Base-by-base conservation (phyloP, 2,329 filamentous ascomycete species). In the Fusarium begoniae region DNA sequence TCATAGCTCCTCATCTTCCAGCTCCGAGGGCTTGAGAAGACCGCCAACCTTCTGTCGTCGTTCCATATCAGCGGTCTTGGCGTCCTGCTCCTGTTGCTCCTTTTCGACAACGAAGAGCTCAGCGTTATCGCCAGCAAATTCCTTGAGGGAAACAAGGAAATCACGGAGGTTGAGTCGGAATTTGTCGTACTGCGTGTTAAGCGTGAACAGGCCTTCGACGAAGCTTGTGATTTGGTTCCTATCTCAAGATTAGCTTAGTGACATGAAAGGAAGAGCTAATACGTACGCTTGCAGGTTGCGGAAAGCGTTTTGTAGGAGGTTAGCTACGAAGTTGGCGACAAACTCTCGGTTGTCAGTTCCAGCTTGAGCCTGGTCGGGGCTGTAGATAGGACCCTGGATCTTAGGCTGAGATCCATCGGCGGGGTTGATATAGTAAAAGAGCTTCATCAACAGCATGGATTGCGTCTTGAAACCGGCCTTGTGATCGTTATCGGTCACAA, bases 391-490 rank as follows among this genome's bases (percentile, higher is more conserved):
- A 10, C 95, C 94, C 79, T 94, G 92, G 66, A 99, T 95, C 88
- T 98, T 98, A 62, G 95, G 92, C 35, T 90, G 87, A 17, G 87
- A 84, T 32, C 88, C 89, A 77, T 92, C 90, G 38, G 90, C 89
- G 4, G 90, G 90, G 76, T 95, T 90, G n/a, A 98, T 91, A 64
- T 98, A 95, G 87, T 95, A 97, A 85, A 99, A 98, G 89, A 99
- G 95, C 80, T 95, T 93, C 78, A 96, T 95, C 70, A 99, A 86
- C 55, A 99, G 87, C 90, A 96, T 93, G 8, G 95, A 95, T 85
- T 99, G 96, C 14, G 95, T 96, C 88, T 99, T 99, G 88, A 99
- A 99, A 2, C 96, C 96, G 70, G 96, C 96, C 87, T 99, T 99
- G 88, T 99, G 96, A 79, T 99, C 96, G 69, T 93, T 96, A 80